These are phyloP conservation scores for Chlorokybus atmophyticus DNA, from an alignment of 139 green algal genomes.

Conservation along the genomic window DNA sequence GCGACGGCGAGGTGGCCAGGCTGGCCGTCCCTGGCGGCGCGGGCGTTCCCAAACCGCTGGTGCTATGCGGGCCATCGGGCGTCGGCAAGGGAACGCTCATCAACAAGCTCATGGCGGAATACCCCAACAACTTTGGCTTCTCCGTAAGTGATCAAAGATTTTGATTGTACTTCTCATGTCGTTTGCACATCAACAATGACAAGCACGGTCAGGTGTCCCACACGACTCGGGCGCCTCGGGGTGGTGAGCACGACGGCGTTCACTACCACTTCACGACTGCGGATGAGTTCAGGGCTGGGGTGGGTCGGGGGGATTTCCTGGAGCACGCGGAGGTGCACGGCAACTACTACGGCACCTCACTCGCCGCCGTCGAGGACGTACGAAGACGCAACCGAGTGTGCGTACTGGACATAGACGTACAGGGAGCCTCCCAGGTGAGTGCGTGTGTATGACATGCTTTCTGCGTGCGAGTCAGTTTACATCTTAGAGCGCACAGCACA, in stretches of 20 bases:
- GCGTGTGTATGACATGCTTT: no score
- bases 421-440: slow-evolving; percentile 30
- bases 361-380: slow-evolving; percentile 30
- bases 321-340: slow-evolving; percentile 36
- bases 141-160: no score
- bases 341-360: slow-evolving; percentile 39
- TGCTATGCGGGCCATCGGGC: slow-evolving; percentile 37
- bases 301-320: slow-evolving; percentile 31
- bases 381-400: slow-evolving; percentile 21
- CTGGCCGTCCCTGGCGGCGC: no score
- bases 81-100: slow-evolving; percentile 43
- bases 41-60: no score
- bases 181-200: no score
- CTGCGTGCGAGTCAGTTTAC: no score
- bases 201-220: no score
- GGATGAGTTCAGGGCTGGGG: slow-evolving; percentile 18
- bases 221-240: slow-evolving; percentile 31
- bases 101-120: slow-evolving; percentile 24
- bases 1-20: no score
- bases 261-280: slow-evolving; percentile 42
- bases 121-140: slow-evolving; percentile 31
- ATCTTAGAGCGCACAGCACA: no score
- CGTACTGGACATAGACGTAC: slow-evolving; percentile 42
- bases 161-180: no score
- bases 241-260: slow-evolving; percentile 30